Base-by-base conservation (phyloP, 2,329 filamentous ascomycete genomes). In the Lachnellula arida region DNA sequence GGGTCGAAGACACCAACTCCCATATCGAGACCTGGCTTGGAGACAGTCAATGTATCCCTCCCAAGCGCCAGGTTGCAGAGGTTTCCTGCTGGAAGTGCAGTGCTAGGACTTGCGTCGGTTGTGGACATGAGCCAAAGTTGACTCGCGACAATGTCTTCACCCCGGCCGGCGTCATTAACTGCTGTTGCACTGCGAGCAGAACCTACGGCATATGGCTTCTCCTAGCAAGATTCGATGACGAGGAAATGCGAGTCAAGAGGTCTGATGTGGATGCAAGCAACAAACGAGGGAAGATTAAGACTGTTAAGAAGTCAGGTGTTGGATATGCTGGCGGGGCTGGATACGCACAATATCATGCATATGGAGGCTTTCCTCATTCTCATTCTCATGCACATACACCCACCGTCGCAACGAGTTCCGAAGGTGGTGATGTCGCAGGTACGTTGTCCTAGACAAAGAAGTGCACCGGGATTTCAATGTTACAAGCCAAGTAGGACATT, bases 141-240 rank as follows among this genome's bases (percentile, higher is more conserved):
- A 51, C 25, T 34, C 25, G 49, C 3, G 37, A 49, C 12, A 57
- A 56, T 19, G 32, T 61, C 25, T 64, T 62, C 48, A 64, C 62
- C 5, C 22, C 56, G 12, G 43, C 60, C 4, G 62, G 62, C 8
- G 62, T 64, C 5, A 49, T 64, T 8, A 62, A 64, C 44, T 56
- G 59, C 17, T 64, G 62, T 43, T 64, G 62, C 40, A 28, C 57
- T 42, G 14, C 35, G 6, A 57, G 58, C 17, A 46, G 57, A 35
- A 51, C 57, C 11, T 64, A 58, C 32, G 54, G 54, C 4, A 55
- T 64, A 12, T 62, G 57, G 56, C 57, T 58, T 39, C 56, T 63
- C 6, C 46, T 64, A 12, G 49, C 60, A 17, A 55, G 59, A 19
- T 58, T 64, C 35, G 62, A 64, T 28, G 53, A 58, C 11, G 44